phyloP scores from a whole-genome alignment of 495 filamentous ascomycete genomes.

The Astrothelium subdiscretum region DNA sequence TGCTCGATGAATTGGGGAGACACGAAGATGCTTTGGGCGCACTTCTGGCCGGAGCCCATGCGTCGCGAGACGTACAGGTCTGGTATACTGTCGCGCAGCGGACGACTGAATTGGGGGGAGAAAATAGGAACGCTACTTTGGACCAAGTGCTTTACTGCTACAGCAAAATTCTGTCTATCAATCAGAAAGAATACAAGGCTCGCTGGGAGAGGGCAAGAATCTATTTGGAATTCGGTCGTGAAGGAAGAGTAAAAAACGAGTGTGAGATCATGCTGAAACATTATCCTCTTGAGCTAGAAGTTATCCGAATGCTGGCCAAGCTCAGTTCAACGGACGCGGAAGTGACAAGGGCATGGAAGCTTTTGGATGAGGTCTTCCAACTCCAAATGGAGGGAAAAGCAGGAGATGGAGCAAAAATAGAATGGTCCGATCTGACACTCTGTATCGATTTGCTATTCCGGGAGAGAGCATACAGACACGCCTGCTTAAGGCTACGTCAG shows the following conservation, averaged over 20 bases:
- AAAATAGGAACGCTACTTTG: slow-evolving; percentile 17
- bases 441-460: slow-evolving; percentile 61
- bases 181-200: slow-evolving; percentile 44
- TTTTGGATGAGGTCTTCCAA: slow-evolving; percentile 49
- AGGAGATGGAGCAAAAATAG: slow-evolving; percentile 44
- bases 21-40: slow-evolving; percentile 55
- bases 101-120: slow-evolving; percentile 49
- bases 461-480: slow-evolving; percentile 41
- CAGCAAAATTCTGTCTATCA: slow-evolving; percentile 52
- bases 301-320: slow-evolving; percentile 53
- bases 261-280: slow-evolving; percentile 52
- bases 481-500: slow-evolving; percentile 50
- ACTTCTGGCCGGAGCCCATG: slow-evolving; percentile 58
- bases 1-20: slow-evolving; percentile 57
- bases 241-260: slow-evolving; percentile 45
- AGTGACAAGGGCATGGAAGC: slow-evolving; percentile 44
- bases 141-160: slow-evolving; percentile 56
- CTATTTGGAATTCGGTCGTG: slow-evolving; percentile 45
- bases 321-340: slow-evolving; percentile 48
- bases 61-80: slow-evolving; percentile 50
- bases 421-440: slow-evolving; percentile 75
- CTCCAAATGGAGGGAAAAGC: slow-evolving; percentile 36
- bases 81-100: slow-evolving; percentile 61
- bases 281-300: slow-evolving; percentile 45
- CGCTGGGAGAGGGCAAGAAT: slow-evolving; percentile 50